These are phyloP conservation scores for Rhizophora apiculata DNA, from an alignment of 345 rosid genomes.

Conservation along the genomic window DNA sequence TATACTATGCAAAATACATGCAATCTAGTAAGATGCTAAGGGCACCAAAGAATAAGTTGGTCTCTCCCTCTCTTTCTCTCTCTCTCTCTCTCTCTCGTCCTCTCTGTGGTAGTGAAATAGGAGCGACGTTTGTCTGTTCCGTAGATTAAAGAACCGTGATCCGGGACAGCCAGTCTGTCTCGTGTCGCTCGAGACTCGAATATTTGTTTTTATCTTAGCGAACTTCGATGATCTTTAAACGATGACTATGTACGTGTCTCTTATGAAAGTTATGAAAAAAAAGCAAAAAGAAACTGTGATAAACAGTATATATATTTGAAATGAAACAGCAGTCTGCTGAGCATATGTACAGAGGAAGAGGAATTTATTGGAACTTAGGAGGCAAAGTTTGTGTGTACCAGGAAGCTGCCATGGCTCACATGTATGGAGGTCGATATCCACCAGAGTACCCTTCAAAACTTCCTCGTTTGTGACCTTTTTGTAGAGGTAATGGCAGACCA, in stretches of 20 bases:
- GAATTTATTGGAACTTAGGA: neutral
- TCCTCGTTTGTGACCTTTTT: slow-evolving; percentile 73
- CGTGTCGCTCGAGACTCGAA: neutral
- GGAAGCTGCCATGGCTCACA: slow-evolving; percentile 99
- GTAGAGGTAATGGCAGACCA: slow-evolving; percentile 92
- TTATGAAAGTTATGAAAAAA: too few relatives aligned
- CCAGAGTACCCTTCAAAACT: slow-evolving; percentile 63
- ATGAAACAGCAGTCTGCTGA: too few relatives aligned
- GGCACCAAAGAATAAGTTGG: too few relatives aligned
- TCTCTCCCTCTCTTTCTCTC: too few relatives aligned
- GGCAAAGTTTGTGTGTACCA: slow-evolving; percentile 38
- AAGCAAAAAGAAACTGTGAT: too few relatives aligned
- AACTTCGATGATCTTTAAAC: too few relatives aligned
- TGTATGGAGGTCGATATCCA: slow-evolving; percentile 87
- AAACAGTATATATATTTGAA: too few relatives aligned
- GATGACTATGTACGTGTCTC: too few relatives aligned
- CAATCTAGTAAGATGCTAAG: too few relatives aligned
- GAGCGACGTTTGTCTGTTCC: neutral
- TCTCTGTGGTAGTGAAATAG: neutral
- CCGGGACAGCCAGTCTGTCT: neutral
- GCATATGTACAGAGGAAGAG: neutral
- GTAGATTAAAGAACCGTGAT: neutral
- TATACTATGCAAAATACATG: too few relatives aligned
- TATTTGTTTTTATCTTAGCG: neutral
- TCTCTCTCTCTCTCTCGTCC: neutral